These are phyloP conservation scores for Protomyces inouyei DNA, from an alignment of 1,139 yeast genomes.

Conservation along the genomic window DNA sequence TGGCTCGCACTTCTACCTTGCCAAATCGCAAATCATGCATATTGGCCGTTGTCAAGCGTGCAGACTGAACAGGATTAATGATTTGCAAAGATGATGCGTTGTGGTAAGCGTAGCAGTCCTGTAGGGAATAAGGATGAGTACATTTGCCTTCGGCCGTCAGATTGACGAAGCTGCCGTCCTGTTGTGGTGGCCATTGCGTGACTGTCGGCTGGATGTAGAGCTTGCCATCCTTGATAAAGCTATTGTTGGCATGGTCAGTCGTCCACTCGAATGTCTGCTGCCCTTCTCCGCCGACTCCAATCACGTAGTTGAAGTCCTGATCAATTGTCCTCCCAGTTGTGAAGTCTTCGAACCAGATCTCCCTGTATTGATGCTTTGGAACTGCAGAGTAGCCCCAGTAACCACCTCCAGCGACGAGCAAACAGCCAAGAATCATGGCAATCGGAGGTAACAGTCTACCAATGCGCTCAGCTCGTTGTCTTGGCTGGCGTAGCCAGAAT, in stretches of 20 bases:
- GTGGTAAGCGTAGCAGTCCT: constrained; percentile 28
- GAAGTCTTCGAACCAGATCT: constrained; percentile 30
- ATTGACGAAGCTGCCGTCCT: constrained; percentile 31
- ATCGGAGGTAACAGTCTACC: constrained; percentile 21
- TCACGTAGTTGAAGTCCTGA: constrained; percentile 27
- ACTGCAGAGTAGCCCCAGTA: constrained; percentile 30
- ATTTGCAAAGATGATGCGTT: constrained; percentile 27
- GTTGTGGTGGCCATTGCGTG: constrained; percentile 27
- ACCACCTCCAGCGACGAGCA: constrained; percentile 13
- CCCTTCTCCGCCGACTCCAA: constrained; percentile 33
- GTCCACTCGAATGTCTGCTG: constrained; percentile 32
- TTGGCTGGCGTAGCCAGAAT: constrained; percentile 14
- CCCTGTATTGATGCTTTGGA: constrained; percentile 28
- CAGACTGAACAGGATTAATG: constrained; percentile 32
- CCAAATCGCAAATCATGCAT: constrained; percentile 29
- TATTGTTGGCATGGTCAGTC: constrained; percentile 28
- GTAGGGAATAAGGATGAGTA: constrained; percentile 13
- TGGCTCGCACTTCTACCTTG: constrained; percentile 30
- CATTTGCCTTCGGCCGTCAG: constrained; percentile 30
- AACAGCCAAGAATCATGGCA: constrained; percentile 26
- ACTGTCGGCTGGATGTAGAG: constrained; percentile 30
- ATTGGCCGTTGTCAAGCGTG: constrained; percentile 30
- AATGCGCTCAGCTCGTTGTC: constrained; percentile 10
- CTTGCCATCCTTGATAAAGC: constrained; percentile 29
- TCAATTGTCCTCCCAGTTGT: constrained; percentile 19